A percentile compares a stretch with the other conserved stretches of the same genome.
Evolutionary conservation across 2,329 filamentous ascomycete genomes (phyloP).

Genomic region (Aspergillus fijiensis): DNA sequence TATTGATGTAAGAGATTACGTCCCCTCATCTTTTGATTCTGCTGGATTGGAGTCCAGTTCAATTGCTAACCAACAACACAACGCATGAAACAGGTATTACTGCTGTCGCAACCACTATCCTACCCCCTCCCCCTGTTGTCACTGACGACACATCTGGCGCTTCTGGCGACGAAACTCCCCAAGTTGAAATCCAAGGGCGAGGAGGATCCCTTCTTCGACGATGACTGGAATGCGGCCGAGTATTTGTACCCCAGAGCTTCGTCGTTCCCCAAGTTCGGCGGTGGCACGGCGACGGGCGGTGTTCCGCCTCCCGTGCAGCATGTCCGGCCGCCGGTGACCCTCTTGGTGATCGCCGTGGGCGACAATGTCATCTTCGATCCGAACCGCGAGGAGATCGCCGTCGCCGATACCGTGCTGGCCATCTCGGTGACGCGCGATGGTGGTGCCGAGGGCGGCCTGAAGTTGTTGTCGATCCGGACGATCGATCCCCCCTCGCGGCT

Average conservation of each 20-base stretch:
- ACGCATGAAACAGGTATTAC: slow-evolving; percentile 64
- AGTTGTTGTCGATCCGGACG: slow-evolving; percentile 67
- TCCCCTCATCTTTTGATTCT: slow-evolving; percentile 1
- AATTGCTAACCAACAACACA: slow-evolving; percentile 8
- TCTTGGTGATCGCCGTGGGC: slow-evolving; percentile 83
- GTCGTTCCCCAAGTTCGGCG: slow-evolving; percentile 5
- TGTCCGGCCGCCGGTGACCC: slow-evolving; percentile 75
- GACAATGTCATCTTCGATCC: slow-evolving; percentile 94
- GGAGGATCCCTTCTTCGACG: slow-evolving; percentile 96
- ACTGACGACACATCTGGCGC: slow-evolving; percentile 87
- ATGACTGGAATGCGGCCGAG: slow-evolving; percentile 87
- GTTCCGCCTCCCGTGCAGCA: slow-evolving; percentile 27
- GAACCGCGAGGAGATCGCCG: slow-evolving; percentile 83
- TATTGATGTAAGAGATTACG: slow-evolving; percentile 68
- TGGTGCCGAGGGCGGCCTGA: slow-evolving; percentile 47
- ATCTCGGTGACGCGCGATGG: slow-evolving; percentile 64
- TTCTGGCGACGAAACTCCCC: slow-evolving; percentile 82
- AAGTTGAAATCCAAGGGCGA: slow-evolving; percentile 83
- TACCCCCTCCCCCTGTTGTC: slow-evolving; percentile 92
- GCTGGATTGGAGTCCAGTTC: neutral
- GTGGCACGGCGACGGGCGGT: slow-evolving; percentile 11
- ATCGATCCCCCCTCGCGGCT: slow-evolving; percentile 73
- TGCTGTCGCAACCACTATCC: slow-evolving; percentile 88
- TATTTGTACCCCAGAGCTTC: slow-evolving; percentile 67
- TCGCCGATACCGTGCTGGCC: slow-evolving; percentile 85